Evolutionary conservation across 495 filamentous ascomycete species (phyloP).

Genomic region (Chaetomium tenue): DNA sequence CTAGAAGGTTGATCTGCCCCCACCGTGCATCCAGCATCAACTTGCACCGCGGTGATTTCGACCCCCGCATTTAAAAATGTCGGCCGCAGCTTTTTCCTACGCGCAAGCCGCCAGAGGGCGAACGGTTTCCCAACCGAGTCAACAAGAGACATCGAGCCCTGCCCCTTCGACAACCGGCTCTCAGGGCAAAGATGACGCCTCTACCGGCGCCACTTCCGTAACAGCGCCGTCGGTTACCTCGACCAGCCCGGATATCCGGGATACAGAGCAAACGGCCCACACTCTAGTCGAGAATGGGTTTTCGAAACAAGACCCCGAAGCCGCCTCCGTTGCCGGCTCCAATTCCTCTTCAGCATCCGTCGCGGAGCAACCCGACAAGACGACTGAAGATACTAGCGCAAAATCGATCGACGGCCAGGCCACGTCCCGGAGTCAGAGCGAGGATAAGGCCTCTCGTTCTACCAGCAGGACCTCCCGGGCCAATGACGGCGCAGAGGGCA

Average conservation of each 20-base stretch:
- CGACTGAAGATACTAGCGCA: conserved; percentile 26
- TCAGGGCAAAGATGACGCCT: conserved; percentile 60
- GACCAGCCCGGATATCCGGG: conserved; percentile 54
- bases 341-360: conserved; percentile 28
- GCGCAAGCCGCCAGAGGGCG: conserved; percentile 89
- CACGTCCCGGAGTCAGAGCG: conserved; percentile 9
- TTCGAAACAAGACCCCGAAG: conserved; percentile 30
- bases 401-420: conserved; percentile 21
- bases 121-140: conserved; percentile 57
- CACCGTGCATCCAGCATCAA: not conserved
- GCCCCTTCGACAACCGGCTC: conserved; percentile 64
- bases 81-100: conserved; percentile 72
- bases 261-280: conserved; percentile 34
- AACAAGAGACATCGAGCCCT: conserved; percentile 60
- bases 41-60: not conserved
- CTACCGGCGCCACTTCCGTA: conserved; percentile 44
- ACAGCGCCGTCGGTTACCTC: conserved; percentile 56
- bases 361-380: conserved; percentile 31
- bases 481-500: conserved; percentile 42
- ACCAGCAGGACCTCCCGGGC: conserved; percentile 40
- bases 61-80: conserved; percentile 27
- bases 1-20: not conserved
- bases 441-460: conserved; percentile 34
- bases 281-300: conserved; percentile 22
- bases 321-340: conserved; percentile 26